Evolutionary conservation across 768 basidiomycete genomes (phyloP).

Genomic region (Hericium erinaceus): DNA sequence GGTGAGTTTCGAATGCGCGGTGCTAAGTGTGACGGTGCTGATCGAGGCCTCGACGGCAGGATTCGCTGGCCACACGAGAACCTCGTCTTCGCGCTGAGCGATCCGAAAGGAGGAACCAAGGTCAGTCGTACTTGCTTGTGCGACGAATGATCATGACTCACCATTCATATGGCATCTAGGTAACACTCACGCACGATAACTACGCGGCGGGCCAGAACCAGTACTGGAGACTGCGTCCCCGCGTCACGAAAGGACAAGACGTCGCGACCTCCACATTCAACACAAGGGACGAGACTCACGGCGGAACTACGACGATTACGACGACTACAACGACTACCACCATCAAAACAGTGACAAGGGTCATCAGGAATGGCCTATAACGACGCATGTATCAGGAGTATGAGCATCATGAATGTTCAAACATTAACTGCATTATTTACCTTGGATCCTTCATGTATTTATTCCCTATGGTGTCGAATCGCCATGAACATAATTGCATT

Average conservation of each 20-base stretch:
- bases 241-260: constrained; percentile 9
- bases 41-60: neutral
- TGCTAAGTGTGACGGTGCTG: neutral
- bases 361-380: constrained; percentile 9
- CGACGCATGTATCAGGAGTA: no score
- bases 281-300: neutral
- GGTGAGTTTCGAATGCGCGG: constrained; percentile 1
- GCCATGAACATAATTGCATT: no score
- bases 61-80: constrained; percentile 13
- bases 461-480: neutral
- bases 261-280: constrained; percentile 7
- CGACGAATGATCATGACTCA: neutral
- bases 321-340: constrained; percentile 14
- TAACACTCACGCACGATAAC: neutral
- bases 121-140: neutral
- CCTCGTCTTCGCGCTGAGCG: constrained; percentile 8
- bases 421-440: neutral
- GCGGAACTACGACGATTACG: constrained; percentile 8
- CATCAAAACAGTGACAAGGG: constrained; percentile 10
- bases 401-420: neutral
- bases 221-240: constrained; percentile 9
- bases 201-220: neutral
- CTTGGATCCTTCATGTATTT: neutral
- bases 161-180: neutral
- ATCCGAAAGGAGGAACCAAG: constrained; percentile 8